Percentiles rank a stretch among this genome's conserved stretches.
Evolutionary conservation across 768 basidiomycete genomes (phyloP).

Genomic region (Glaciozyma martinii): DNA sequence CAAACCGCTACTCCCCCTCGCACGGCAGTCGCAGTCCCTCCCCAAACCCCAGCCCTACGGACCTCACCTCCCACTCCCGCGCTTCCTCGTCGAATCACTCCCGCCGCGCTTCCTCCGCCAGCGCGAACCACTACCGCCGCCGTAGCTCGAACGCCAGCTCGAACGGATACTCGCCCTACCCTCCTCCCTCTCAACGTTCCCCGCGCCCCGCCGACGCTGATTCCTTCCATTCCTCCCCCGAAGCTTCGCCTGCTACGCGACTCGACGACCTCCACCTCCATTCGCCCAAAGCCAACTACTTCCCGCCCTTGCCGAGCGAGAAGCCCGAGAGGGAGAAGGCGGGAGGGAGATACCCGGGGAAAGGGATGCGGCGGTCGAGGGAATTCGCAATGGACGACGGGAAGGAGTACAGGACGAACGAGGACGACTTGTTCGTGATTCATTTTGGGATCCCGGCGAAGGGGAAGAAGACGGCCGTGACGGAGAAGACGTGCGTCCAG

Average conservation of each 20-base stretch:
- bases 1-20: background rate
- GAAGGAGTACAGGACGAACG: background rate
- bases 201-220: background rate
- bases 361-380: background rate
- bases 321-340: background rate
- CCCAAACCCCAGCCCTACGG: too few species aligned
- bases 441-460: background rate
- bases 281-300: too few species aligned
- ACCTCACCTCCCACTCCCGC: background rate
- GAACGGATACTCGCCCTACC: background rate
- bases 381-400: background rate
- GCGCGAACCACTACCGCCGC: background rate
- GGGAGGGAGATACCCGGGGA: background rate
- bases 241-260: background rate
- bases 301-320: too few species aligned
- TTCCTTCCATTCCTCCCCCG: background rate
- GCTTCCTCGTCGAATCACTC: background rate
- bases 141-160: background rate
- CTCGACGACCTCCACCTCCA: background rate
- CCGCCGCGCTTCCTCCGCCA: background rate
- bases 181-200: too few species aligned
- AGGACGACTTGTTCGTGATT: background rate
- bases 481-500: background rate
- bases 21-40: background rate
- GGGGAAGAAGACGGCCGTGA: background rate